Conservation (phyloP, 345 rosid species). For the Heritiera littoralis region DNA sequence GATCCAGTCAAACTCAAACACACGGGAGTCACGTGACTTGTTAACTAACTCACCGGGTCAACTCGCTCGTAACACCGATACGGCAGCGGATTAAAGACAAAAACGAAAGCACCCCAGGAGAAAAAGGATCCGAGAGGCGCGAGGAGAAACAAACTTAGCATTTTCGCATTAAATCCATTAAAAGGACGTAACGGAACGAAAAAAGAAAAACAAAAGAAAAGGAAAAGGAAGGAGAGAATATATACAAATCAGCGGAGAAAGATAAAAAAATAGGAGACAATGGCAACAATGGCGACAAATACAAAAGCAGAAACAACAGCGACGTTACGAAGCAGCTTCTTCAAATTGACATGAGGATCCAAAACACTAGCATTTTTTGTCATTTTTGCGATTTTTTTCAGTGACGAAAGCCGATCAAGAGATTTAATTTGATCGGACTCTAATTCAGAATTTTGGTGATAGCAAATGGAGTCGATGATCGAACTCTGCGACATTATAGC, state of each 20-base stretch:
- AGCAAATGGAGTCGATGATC: slow-evolving; percentile 74
- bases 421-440: neutral
- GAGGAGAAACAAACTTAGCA: neutral
- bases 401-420: neutral
- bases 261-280: neutral
- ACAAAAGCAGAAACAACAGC: neutral
- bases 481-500: slow-evolving; percentile 87
- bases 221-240: neutral
- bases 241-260: neutral
- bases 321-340: neutral
- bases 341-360: slow-evolving; percentile 3
- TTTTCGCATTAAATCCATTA: slow-evolving; percentile 13
- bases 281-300: slow-evolving; percentile 10
- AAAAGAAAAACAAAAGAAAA: neutral
- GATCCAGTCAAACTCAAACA: neutral
- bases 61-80: neutral
- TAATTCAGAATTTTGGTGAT: neutral
- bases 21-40: neutral
- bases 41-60: slow-evolving; percentile 4
- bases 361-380: neutral
- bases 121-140: slow-evolving; percentile 1
- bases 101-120: neutral
- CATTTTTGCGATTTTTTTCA: neutral
- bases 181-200: neutral
- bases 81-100: neutral